These are phyloP conservation scores for Lizonia empirigonia DNA, from an alignment of 2,329 filamentous ascomycete genomes.

Conservation along the genomic window DNA sequence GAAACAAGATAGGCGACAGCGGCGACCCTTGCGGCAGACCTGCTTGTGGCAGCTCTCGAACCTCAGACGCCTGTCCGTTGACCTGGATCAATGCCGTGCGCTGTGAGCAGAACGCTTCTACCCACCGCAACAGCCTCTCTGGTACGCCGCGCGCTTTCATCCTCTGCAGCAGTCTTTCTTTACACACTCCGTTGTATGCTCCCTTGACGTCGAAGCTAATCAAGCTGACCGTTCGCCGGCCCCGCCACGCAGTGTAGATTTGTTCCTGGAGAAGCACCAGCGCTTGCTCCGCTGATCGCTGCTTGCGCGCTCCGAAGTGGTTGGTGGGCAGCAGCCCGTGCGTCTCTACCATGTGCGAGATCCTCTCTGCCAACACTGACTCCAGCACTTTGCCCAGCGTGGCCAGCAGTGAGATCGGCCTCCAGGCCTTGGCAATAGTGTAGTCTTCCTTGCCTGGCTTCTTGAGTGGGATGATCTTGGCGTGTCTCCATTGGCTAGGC, in stretches of 20 bases:
- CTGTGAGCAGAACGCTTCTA: constrained; percentile 37
- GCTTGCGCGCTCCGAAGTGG: constrained; percentile 24
- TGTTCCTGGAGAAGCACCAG: constrained; percentile 22
- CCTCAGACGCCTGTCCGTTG: constrained; percentile 13
- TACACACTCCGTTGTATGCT: constrained; percentile 9
- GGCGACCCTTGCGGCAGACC: constrained; percentile 22
- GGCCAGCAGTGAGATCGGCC: constrained; percentile 39
- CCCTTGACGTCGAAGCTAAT: constrained; percentile 18
- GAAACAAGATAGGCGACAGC: constrained; percentile 23
- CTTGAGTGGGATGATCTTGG: constrained; percentile 16
- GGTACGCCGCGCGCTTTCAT: constrained; percentile 10
- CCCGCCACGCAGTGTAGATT: constrained; percentile 6
- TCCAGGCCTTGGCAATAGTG: constrained; percentile 23
- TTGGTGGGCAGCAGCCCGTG: constrained; percentile 42
- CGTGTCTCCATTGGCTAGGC: constrained; percentile 17
- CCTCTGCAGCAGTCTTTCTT: no score
- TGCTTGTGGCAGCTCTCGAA: constrained; percentile 11
- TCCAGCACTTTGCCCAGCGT: constrained; percentile 28
- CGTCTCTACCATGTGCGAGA: constrained; percentile 32
- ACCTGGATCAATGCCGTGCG: constrained; percentile 20
- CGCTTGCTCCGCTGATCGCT: constrained; percentile 44
- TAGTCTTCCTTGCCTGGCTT: constrained; percentile 16
- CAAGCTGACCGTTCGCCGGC: constrained; percentile 2
- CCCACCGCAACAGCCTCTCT: constrained; percentile 23
- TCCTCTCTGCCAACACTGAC: constrained; percentile 33